Percentiles rank a stretch among this genome's conserved stretches.
Evolutionary conservation across 106 monocot genomes (phyloP).

Genomic region (Allium cepa): DNA sequence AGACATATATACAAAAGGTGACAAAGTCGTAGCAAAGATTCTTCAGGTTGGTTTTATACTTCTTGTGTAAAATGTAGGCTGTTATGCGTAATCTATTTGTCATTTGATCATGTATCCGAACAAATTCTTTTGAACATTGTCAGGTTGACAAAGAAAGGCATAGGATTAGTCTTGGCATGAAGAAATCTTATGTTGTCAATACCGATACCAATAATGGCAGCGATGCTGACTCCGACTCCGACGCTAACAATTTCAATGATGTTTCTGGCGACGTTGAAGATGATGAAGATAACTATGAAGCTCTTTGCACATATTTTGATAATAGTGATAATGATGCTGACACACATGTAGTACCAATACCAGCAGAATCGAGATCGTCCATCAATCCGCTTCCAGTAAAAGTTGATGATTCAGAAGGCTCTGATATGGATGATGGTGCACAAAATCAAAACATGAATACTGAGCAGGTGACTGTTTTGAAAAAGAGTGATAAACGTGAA

Average conservation of each 20-base stretch:
- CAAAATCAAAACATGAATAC: constrained; percentile 4
- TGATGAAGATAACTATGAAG: constrained; percentile 4
- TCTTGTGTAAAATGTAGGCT: too few relatives aligned
- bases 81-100: too few relatives aligned
- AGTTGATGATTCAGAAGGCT: constrained; percentile 53
- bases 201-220: not conserved
- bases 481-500: constrained; percentile 28
- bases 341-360: constrained; percentile 3
- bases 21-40: constrained; percentile 59
- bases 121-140: not conserved
- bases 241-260: constrained; percentile 2
- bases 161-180: constrained; percentile 83
- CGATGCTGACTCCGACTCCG: constrained; percentile 4
- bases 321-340: constrained; percentile 14
- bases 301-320: constrained; percentile 3
- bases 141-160: constrained; percentile 70
- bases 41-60: constrained; percentile 43
- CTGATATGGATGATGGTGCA: constrained; percentile 33
- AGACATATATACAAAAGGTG: constrained; percentile 44
- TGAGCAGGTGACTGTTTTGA: constrained; percentile 5
- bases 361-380: constrained; percentile 29
- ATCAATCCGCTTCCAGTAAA: constrained; percentile 75
- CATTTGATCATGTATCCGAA: too few relatives aligned
- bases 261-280: constrained; percentile 12
- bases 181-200: constrained; percentile 46